Base-by-base conservation (phyloP, 495 filamentous ascomycete genomes). In the Bacidia gigantensis region DNA sequence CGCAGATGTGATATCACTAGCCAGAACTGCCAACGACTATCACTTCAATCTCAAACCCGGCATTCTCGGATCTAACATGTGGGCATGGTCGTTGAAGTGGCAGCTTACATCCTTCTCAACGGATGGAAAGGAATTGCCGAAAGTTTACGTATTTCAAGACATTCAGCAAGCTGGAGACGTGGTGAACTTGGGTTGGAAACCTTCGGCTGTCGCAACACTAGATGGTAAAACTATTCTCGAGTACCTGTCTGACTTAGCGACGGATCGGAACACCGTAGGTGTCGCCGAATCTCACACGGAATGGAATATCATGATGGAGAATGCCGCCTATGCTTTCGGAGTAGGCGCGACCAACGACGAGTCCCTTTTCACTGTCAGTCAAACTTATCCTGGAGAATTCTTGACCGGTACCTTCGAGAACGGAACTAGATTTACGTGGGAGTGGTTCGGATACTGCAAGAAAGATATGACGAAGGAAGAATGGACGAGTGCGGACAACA, bases 231-330 rank as follows among this genome's bases (percentile, higher is more conserved):
- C 69, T 48, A 60, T 65, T 0, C 56, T 62, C 3, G 57, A 62
- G 1, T 77, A 63, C 52, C 62, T 78, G 12, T 60, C 58, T 14
- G 26, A 59, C 12, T 71, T 68, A 51, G 72, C 68, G 26, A 57
- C 58, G 2, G 38, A 56, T 1, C n/a, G n/a, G n/a, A 70, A 74
- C 47, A 58, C 66, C 0, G 29, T 60, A 3, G 72, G 72, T 21
- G 58, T 55, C 32, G 42, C 74, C 3, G 73, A 77, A 38, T 58
- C 65, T 1, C 63, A 77, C 52, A 65, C 69, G 2, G 73, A 76
- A 50, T 77, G 66, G 64, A 77, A 77, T 56, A 46, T 65, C 17
- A 46, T 77, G 40, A 69, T 77, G 63, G 50, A 49, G 3, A 70
- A 57, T 52, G 66, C 65, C n/a, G 56, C 57, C 29, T 64, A 70